Evolutionary conservation across 1,284 basidiomycete species (phyloP).

Genomic region (Sanghuangporus weigelae): DNA sequence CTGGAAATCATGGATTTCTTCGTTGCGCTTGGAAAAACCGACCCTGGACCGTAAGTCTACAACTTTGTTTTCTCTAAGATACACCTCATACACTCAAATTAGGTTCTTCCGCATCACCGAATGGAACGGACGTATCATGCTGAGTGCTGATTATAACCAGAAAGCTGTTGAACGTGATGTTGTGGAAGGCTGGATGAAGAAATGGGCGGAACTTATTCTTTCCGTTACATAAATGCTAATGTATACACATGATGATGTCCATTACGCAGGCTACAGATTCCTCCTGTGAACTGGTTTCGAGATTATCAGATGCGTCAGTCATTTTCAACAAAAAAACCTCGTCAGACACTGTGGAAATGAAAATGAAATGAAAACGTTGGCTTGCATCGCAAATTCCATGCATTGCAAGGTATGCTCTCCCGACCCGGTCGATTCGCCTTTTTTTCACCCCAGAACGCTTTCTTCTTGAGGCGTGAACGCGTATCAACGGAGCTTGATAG

Average conservation of each 20-base stretch:
- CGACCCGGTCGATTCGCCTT: too few relatives aligned
- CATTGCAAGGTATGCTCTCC: too few relatives aligned
- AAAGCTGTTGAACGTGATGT: background rate
- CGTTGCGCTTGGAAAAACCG: slow-evolving; percentile 16
- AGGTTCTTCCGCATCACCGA: slow-evolving; percentile 12
- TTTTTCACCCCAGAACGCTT: too few relatives aligned
- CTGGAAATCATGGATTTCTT: slow-evolving; percentile 14
- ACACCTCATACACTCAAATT: background rate
- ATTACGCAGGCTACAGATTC: too few relatives aligned
- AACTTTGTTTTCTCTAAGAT: background rate
- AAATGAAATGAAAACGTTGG: too few relatives aligned
- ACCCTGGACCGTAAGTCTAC: slow-evolving; percentile 20
- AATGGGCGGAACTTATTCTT: slow-evolving; percentile 8
- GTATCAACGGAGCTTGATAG: too few relatives aligned
- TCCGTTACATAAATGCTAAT: background rate
- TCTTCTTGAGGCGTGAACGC: too few relatives aligned
- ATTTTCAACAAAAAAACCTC: too few relatives aligned
- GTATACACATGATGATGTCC: background rate
- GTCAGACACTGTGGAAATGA: too few relatives aligned
- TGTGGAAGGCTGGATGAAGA: slow-evolving; percentile 6
- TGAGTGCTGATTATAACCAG: slow-evolving; percentile 12
- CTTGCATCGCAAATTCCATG: too few relatives aligned
- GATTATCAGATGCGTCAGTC: too few relatives aligned
- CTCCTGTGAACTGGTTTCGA: too few relatives aligned
- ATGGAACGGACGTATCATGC: slow-evolving; percentile 11